Evolutionary conservation across 2,329 filamentous ascomycete species (phyloP).

Genomic region (Colletotrichum sp.): DNA sequence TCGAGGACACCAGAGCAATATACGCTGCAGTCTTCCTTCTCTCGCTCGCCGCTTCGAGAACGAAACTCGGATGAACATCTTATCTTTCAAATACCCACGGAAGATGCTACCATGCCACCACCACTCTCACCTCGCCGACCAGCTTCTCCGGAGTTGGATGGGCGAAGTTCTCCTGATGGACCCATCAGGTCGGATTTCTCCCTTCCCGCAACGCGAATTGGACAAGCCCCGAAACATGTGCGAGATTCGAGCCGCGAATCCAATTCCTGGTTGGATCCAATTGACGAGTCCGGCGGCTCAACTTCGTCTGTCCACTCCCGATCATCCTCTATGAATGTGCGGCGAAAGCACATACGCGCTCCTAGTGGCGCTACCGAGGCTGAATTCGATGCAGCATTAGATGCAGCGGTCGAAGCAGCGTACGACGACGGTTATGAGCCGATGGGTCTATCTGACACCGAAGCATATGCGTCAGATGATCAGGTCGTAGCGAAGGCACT

Average conservation of each 20-base stretch:
- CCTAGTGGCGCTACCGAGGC: constrained; percentile 79
- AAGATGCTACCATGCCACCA: constrained; percentile 69
- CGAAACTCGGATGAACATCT: constrained; percentile 32
- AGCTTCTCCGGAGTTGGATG: constrained; percentile 37
- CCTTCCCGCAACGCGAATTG: constrained; percentile 28
- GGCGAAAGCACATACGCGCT: constrained; percentile 72
- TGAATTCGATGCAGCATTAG: constrained; percentile 92
- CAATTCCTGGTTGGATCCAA: constrained; percentile 92
- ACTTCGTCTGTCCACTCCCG: constrained; percentile 82
- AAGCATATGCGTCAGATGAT: not conserved
- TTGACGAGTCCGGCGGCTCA: constrained; percentile 87
- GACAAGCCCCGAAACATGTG: constrained; percentile 42
- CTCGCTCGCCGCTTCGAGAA: constrained; percentile 50
- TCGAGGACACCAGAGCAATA: constrained; percentile 25
- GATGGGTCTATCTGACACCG: constrained; percentile 48
- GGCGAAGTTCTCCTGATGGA: constrained; percentile 21
- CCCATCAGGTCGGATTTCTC: constrained; percentile 41
- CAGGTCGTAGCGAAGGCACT: constrained; percentile 58
- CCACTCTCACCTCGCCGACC: constrained; percentile 72
- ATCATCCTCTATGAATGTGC: constrained; percentile 72
- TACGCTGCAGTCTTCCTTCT: constrained; percentile 60
- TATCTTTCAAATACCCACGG: constrained; percentile 54
- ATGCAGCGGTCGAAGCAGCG: constrained; percentile 94
- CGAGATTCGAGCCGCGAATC: constrained; percentile 77
- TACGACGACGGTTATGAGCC: constrained; percentile 93